Evolutionary conservation across 2,329 filamentous ascomycete species (phyloP), one percentile per base, ranked within the genome.

Genomic region (Xylaria sp.): DNA sequence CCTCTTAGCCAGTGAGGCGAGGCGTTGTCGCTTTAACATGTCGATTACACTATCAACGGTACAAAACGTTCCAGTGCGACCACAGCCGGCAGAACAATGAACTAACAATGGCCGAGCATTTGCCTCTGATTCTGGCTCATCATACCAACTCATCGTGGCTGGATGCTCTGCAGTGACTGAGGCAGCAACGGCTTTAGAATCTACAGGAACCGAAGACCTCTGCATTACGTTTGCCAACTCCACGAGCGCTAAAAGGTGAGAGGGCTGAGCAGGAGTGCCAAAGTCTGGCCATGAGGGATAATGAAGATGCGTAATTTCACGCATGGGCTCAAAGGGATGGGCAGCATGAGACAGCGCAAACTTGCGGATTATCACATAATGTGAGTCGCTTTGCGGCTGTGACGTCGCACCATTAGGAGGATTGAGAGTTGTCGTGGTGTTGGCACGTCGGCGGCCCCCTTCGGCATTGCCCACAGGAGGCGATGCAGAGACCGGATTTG

Each of bases 211-310:
- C 74, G 82, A 86, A 66, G 81, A 88, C 73, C 80, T 91, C 82
- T 86, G 92, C 87, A 90, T 94, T 41, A 88, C 85, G 76, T 93
- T 96, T 75, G 92, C 93, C 62, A 97, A 88, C 80, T 98, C 94
- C n/a, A 98, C 92, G 18, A 99, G 83, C 1, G 91, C 92, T 18
- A 99, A 86, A 1, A 99, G 86, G 76, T 98, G 94, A 5, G 90
- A 89, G 1, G 96, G 94, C 76, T 97, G 92, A 0, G 96, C 94
- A 0, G 95, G 95, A 0, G 94, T 92, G 23, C 96, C 96, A 80
- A 98, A 98, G 77, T 99, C 96, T 0, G 96, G 96, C 96, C 96
- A 99, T n/a, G 92, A 91, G 0, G 94, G 90, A 79, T 98, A 98
- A 78, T 98, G 94, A 15, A 99, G 84, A 75, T 99, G 96, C 0